A percentile compares a stretch with the other conserved stretches of the same genome.
These are phyloP conservation scores for Monosporozyma yasuniensis DNA, from an alignment of 805 yeast species.

Conservation along the genomic window DNA sequence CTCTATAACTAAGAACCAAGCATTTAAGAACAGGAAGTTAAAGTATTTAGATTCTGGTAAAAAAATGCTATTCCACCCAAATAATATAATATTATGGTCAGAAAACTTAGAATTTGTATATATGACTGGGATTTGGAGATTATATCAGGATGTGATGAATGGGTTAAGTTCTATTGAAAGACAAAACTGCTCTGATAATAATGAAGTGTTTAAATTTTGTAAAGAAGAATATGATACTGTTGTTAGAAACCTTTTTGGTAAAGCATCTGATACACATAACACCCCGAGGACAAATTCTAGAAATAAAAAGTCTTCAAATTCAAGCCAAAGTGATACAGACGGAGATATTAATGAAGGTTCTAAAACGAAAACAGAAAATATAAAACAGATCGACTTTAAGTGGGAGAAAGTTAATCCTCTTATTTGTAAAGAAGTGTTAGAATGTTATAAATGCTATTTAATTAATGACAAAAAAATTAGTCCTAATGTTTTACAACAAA, in stretches of 20 bases:
- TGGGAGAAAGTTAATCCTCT: conserved; percentile 19
- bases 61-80: conserved; percentile 24
- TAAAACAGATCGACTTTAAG: conserved; percentile 19
- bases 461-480: conserved; percentile 8
- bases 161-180: conserved; percentile 11
- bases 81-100: conserved; percentile 79
- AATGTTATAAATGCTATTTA: conserved; percentile 9
- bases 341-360: too few relatives aligned
- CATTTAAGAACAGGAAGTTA: conserved; percentile 14
- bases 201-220: background rate
- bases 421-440: conserved; percentile 11
- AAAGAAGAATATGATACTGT: conserved; percentile 2
- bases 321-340: background rate
- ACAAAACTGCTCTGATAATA: background rate
- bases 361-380: conserved; percentile 4
- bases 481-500: conserved; percentile 7
- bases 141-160: conserved; percentile 28
- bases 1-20: conserved; percentile 21
- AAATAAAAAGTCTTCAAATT: too few relatives aligned
- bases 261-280: too few relatives aligned
- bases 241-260: background rate
- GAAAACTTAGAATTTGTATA: conserved; percentile 76
- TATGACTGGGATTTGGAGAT: conserved; percentile 79
- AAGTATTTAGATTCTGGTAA: background rate
- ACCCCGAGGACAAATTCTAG: too few relatives aligned